Base-by-base conservation (phyloP, 2,329 filamentous ascomycete species). In the Mycosphaerella sp. region DNA sequence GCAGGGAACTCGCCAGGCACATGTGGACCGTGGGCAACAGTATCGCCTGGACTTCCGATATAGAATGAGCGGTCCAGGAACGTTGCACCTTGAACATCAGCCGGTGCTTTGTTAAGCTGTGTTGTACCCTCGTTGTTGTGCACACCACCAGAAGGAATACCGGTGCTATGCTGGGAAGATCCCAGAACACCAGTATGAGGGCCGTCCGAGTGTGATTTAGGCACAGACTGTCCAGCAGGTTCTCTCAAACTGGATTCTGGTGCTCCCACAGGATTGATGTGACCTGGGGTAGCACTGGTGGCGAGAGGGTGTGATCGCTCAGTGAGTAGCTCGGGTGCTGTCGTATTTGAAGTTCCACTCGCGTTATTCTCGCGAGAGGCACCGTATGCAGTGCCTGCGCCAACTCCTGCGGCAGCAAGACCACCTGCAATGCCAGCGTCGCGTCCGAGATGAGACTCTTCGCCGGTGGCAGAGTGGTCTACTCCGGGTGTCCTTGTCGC, bases 381-480 rank as follows among this genome's bases (percentile, higher is more conserved):
- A 28, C 40, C 37, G 17, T 42, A 53, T 4, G 39, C 30, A 32
- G 30, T 45, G 7, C 41, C 48, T 21, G 52, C 54, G 27, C 64
- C 67, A 32, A 61, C 62, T 6, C 45, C 45, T 17, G 60, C 60
- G 4, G 62, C 59, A 21, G 60, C 60, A 4, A 63, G 66, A 14
- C 64, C 67, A 39, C 60, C 66, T 25, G 55, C 65, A 4, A 67
- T 35, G 12, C 63, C 66, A 7, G 64, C 63, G 48, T 70, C 62
- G n/a, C 65, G 62, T 28, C 64, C 65, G 27, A 66, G 58, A 42
- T 67, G 64, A 27, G 46, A 56, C 17, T 41, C 27, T 8, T 34
- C 36, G 7, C 28, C 36, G 16, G 27, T 48, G 6, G 32, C 36
- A 9, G 32, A 8, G 9, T 32, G 30, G 30, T 32, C 30, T n/a